phyloP scores from a whole-genome alignment of 371 early-diverging fungal species.

The Dinochytrium kinnereticum region DNA sequence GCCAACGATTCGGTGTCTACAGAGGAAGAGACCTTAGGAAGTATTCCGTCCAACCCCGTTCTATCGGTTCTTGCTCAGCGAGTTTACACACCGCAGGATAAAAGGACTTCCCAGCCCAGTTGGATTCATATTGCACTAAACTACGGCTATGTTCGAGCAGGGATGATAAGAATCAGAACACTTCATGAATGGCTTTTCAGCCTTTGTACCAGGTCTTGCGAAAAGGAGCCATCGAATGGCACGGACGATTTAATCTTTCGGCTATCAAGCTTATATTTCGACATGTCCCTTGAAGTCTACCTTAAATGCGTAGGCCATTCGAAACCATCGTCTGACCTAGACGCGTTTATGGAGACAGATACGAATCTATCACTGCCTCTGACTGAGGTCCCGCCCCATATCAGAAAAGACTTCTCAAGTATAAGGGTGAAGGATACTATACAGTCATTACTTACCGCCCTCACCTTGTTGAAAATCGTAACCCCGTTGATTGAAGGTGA shows the following conservation, averaged over 20 bases:
- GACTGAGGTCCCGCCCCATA: conserved; percentile 24
- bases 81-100: conserved; percentile 12
- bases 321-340: conserved; percentile 19
- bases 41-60: neutral
- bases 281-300: conserved; percentile 47
- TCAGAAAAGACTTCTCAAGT: conserved; percentile 18
- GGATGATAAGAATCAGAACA: conserved; percentile 47
- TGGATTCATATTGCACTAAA: conserved; percentile 43
- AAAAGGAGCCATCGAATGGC: conserved; percentile 15
- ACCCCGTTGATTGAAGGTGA: neutral
- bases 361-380: conserved; percentile 24
- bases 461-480: conserved; percentile 30
- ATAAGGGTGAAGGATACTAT: conserved; percentile 20
- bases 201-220: conserved; percentile 6
- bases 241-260: conserved; percentile 26
- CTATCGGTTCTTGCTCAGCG: neutral
- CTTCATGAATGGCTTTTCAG: conserved; percentile 51
- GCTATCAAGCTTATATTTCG: conserved; percentile 16
- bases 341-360: conserved; percentile 30
- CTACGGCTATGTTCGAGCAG: conserved; percentile 55
- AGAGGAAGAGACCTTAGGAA: no score
- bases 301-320: conserved; percentile 40
- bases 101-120: neutral
- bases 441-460: conserved; percentile 27
- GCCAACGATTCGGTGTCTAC: neutral